Conservation (phyloP, 1,284 basidiomycete species). For the Malassezia slooffiae region DNA sequence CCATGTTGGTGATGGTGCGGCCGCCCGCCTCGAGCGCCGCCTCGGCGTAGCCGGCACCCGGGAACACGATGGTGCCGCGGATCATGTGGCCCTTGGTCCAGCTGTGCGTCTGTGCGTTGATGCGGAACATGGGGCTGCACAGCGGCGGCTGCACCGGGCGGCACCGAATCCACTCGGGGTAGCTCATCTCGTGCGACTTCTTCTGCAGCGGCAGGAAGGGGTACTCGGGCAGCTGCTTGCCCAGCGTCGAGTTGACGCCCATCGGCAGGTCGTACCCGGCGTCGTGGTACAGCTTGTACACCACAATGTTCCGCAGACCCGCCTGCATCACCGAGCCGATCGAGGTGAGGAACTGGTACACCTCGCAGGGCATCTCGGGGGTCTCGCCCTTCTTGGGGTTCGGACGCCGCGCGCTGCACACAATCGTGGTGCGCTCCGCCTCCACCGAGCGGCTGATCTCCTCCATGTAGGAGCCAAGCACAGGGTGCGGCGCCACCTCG, state of each 20-base stretch:
- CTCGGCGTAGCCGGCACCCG: slow-evolving; percentile 15
- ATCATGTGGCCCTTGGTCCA: slow-evolving; percentile 22
- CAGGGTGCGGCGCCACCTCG: slow-evolving; percentile 17
- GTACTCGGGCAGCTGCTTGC: slow-evolving; percentile 11
- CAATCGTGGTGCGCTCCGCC: slow-evolving; percentile 14
- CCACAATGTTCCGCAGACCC: slow-evolving; percentile 9
- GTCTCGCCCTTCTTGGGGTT: slow-evolving; percentile 19
- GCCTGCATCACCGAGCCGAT: slow-evolving; percentile 13
- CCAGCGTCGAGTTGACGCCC: slow-evolving; percentile 13
- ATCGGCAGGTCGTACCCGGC: slow-evolving; percentile 11
- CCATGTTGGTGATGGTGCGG: slow-evolving; percentile 13
- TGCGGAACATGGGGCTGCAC: slow-evolving; percentile 7
- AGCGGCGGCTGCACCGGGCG: slow-evolving; percentile 7
- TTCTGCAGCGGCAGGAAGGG: slow-evolving; percentile 15
- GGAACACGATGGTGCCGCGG: slow-evolving; percentile 18
- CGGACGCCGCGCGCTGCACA: slow-evolving; percentile 11
- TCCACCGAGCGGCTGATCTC: slow-evolving; percentile 7
- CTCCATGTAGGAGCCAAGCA: slow-evolving; percentile 18
- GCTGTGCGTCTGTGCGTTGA: slow-evolving; percentile 16
- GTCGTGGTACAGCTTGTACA: slow-evolving; percentile 16
- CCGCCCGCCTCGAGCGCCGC: slow-evolving; percentile 16
- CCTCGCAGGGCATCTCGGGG: slow-evolving; percentile 9
- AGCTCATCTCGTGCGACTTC: slow-evolving; percentile 5
- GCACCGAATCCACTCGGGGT: slow-evolving; percentile 13
- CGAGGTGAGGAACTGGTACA: slow-evolving; percentile 13